These are phyloP conservation scores for Aspergillus sp. DNA, from an alignment of 2,329 filamentous ascomycete genomes.

Conservation along the genomic window DNA sequence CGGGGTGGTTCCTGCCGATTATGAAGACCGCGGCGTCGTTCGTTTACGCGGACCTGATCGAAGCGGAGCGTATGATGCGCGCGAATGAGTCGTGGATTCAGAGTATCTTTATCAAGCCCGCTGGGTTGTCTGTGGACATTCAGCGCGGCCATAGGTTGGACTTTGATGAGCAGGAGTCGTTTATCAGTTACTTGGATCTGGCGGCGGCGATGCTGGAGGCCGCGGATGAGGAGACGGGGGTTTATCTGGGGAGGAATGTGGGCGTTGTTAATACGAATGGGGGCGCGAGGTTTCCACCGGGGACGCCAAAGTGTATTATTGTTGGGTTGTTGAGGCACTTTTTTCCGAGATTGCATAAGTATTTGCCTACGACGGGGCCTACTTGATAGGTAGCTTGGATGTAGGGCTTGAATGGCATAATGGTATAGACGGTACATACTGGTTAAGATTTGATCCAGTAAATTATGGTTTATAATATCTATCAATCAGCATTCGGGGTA, in stretches of 20 bases:
- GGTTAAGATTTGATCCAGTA: too few relatives aligned
- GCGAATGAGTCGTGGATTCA: constrained; percentile 3
- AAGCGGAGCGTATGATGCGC: background rate
- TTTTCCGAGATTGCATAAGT: constrained; percentile 6
- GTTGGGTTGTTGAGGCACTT: constrained; percentile 9
- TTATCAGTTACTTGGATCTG: constrained; percentile 10
- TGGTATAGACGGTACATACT: too few relatives aligned
- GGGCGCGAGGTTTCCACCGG: constrained; percentile 4
- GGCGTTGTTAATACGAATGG: constrained; percentile 8
- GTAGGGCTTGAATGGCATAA: too few relatives aligned
- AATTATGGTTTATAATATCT: too few relatives aligned
- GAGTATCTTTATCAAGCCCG: constrained; percentile 12
- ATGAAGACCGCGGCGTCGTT: constrained; percentile 6
- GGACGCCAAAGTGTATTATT: constrained; percentile 8
- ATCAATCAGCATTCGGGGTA: background rate
- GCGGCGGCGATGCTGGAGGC: constrained; percentile 13
- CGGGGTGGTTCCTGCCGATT: constrained; percentile 1
- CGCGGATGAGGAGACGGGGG: background rate
- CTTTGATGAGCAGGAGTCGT: constrained; percentile 4
- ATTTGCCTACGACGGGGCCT: constrained; percentile 10
- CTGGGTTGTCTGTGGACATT: constrained; percentile 2
- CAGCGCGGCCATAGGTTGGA: constrained; percentile 7
- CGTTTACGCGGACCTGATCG: constrained; percentile 8
- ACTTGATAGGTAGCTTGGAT: background rate
- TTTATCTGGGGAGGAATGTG: constrained; percentile 9